These are phyloP conservation scores for Sambucus nigra DNA, from an alignment of 129 eudicot genomes.

Conservation along the genomic window DNA sequence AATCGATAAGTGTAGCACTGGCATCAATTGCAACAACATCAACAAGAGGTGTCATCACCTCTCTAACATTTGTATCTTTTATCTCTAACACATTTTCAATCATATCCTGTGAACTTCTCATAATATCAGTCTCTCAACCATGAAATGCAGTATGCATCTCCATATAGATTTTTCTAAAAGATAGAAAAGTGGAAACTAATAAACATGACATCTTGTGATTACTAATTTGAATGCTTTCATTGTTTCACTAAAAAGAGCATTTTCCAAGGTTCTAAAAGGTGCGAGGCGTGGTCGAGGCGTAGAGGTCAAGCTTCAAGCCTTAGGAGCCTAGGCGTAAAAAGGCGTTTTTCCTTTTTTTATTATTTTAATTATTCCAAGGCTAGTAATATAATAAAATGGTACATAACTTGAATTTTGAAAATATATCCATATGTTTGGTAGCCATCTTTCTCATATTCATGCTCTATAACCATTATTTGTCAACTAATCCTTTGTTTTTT, in stretches of 20 bases:
- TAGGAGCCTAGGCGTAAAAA: too few species aligned
- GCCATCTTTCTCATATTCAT: too few species aligned
- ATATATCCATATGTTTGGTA: too few species aligned
- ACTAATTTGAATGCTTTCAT: background rate
- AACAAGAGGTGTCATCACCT: constrained; percentile 99
- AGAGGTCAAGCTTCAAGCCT: too few species aligned
- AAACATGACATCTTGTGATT: background rate
- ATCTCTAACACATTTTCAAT: constrained; percentile 97
- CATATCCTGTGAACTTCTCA: constrained; percentile 68
- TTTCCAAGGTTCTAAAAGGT: background rate
- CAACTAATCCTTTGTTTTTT: too few species aligned
- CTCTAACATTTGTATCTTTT: constrained; percentile 95
- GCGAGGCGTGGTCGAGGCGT: too few species aligned
- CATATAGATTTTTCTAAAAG: background rate
- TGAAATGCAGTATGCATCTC: constrained; percentile 1
- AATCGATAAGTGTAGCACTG: constrained; percentile 82
- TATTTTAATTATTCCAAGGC: too few species aligned
- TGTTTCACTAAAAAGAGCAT: background rate
- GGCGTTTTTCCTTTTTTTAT: too few species aligned
- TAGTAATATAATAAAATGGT: too few species aligned
- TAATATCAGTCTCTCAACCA: constrained; percentile 1
- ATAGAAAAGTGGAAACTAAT: background rate
- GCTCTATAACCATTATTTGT: too few species aligned
- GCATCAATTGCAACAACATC: constrained; percentile 96
- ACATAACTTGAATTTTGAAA: too few species aligned